Base-by-base conservation (phyloP, 78 protist species). In the Polysphondylium violaceum region DNA sequence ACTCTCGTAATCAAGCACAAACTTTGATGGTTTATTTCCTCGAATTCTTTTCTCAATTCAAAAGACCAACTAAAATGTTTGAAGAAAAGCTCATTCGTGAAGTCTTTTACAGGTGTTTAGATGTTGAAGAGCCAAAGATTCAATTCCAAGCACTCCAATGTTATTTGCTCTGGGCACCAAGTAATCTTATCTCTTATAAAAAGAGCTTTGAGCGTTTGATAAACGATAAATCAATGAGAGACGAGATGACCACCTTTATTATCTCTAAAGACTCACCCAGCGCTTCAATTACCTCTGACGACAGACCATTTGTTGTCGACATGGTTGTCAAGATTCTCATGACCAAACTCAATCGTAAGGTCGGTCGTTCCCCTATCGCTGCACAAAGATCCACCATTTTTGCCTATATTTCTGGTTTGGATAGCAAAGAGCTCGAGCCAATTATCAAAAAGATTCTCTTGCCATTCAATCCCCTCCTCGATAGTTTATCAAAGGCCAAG, bases 31-130 rank as follows among this genome's bases (percentile, higher is more conserved):
- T 71, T 11, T 55, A 41, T 63, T 83, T 47, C 63, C 65, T 83
- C 5, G 91, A 83, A 14, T 65, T 83, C 79, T 83, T 83, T 69
- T 60, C 61, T 33, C 91, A 83, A 40, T 33, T 79, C 35, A 79
- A 83, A 56, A 60, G 43, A 33, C 79, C 79, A 36, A 29, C 38
- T 25, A 40, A 83, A 33, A 51, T 83, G 29, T 41, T 31, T 58
- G 29, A 56, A 29, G 29, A 55, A 23, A 4, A 69, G 2, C 9
- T 59, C 7, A 38, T 83, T 40, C 47, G 11, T 55, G 35, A 40
- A 25, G 14, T 83, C 1, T 83, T 83, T 27, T 29, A 53, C 43
- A 31, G 64, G 25, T 44, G 53, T 19, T 29, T 83, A 7, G 79
- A 69, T 23, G n/a, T 67, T 12, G 79, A 69, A 29, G 91, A 83